A percentile compares a stretch with the other conserved stretches of the same genome.
Evolutionary conservation across 1,284 basidiomycete species (phyloP).

Genomic region (Trametes polyzona): DNA sequence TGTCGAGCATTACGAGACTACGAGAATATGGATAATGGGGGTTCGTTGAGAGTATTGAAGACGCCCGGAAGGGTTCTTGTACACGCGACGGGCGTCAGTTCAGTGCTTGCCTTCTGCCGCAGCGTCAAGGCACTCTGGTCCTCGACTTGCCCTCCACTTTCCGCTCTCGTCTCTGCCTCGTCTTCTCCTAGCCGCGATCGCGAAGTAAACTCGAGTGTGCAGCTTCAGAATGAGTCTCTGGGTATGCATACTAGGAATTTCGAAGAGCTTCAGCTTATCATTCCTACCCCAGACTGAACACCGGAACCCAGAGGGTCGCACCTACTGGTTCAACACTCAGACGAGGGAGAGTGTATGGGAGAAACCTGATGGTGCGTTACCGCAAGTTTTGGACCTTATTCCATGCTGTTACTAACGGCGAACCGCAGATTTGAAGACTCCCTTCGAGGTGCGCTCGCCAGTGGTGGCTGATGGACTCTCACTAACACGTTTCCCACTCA

Average conservation of each 20-base stretch:
- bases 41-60: no score
- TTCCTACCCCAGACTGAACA: conserved; percentile 63
- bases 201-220: no score
- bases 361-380: conserved; percentile 75
- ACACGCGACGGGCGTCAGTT: no score
- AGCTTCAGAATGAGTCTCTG: conserved; percentile 23
- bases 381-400: background rate
- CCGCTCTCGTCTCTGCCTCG: no score
- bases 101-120: no score
- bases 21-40: no score
- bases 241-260: conserved; percentile 2
- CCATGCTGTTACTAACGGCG: conserved; percentile 7
- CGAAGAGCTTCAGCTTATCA: background rate
- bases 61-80: no score
- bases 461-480: background rate
- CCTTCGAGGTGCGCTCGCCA: conserved; percentile 71
- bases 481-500: background rate
- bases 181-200: no score
- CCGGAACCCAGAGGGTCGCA: conserved; percentile 82
- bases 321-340: conserved; percentile 85
- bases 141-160: no score
- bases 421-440: conserved; percentile 70
- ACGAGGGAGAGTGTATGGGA: conserved; percentile 86
- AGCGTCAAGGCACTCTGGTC: no score
- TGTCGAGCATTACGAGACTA: no score